Percentiles rank a stretch among this genome's conserved stretches.
These are phyloP conservation scores for Serendipita sp. DNA, from an alignment of 1,284 basidiomycete genomes.

Conservation along the genomic window DNA sequence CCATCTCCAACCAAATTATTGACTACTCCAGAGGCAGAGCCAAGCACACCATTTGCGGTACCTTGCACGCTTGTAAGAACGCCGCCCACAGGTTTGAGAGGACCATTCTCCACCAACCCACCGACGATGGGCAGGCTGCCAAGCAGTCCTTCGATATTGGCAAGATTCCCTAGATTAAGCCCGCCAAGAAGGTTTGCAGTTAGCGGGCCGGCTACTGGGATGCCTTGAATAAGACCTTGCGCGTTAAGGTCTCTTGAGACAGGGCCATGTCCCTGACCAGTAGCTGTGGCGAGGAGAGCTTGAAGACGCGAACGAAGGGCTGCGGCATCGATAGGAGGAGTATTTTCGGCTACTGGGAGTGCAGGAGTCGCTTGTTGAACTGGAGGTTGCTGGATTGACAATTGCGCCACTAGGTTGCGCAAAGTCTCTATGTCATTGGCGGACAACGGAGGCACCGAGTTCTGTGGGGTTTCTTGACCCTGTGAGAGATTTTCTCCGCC, in stretches of 20 bases:
- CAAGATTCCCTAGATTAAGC: background rate
- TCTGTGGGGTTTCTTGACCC: background rate
- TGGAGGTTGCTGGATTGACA: background rate
- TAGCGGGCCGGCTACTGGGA: conserved; percentile 1
- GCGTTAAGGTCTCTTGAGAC: background rate
- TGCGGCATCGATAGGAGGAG: background rate
- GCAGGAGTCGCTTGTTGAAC: background rate
- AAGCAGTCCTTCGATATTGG: background rate
- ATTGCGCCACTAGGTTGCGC: background rate
- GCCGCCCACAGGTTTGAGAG: background rate
- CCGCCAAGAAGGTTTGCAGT: background rate
- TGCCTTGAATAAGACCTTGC: background rate
- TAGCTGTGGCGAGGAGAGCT: background rate
- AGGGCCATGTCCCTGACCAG: background rate
- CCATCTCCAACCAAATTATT: background rate
- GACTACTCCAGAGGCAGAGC: background rate
- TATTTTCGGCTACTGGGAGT: background rate
- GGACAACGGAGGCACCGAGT: background rate
- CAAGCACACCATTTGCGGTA: background rate
- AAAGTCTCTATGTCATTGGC: background rate
- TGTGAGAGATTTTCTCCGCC: background rate
- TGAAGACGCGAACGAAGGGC: background rate
- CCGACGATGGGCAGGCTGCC: background rate
- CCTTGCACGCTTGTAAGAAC: background rate
- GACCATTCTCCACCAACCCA: background rate